These are phyloP conservation scores for Solanum lignicaule DNA, from an alignment of 257 asterid species.

Conservation along the genomic window DNA sequence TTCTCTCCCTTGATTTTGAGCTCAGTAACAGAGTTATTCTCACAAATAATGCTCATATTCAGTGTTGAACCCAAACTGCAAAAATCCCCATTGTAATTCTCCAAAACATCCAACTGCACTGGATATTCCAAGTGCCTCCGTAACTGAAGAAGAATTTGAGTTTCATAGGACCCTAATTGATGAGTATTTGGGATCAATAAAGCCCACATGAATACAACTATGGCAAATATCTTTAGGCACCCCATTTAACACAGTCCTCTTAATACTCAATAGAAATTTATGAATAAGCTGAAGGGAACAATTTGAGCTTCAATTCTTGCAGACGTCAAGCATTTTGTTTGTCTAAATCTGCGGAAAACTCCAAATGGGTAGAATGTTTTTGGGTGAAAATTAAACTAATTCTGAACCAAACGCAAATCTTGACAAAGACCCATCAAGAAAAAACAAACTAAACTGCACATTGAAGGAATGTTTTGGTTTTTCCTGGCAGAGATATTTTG, in stretches of 20 bases:
- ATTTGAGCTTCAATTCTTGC: not conserved
- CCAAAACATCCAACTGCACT: constrained; percentile 35
- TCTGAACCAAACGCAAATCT: not conserved
- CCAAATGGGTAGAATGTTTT: not conserved
- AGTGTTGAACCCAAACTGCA: constrained; percentile 34
- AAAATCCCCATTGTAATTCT: constrained; percentile 21
- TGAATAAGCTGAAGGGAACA: not conserved
- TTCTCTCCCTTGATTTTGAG: constrained; percentile 36
- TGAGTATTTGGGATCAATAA: constrained; percentile 27
- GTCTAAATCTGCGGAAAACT: not conserved
- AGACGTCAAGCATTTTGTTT: not conserved
- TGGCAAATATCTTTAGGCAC: constrained; percentile 9
- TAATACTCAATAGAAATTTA: not conserved
- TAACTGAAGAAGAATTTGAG: constrained; percentile 48
- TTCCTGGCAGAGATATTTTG: not conserved
- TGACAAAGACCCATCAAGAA: not conserved
- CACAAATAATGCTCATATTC: constrained; percentile 43
- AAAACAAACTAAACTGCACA: not conserved
- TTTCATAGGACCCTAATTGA: constrained; percentile 49
- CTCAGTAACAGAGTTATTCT: constrained; percentile 28
- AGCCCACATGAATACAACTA: constrained; percentile 24
- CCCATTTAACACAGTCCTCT: not conserved
- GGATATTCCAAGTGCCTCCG: constrained; percentile 65
- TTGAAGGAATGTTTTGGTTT: not conserved
- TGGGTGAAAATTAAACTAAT: not conserved